Conservation (phyloP, 345 rosid genomes). For the Bruguiera sexangula region DNA sequence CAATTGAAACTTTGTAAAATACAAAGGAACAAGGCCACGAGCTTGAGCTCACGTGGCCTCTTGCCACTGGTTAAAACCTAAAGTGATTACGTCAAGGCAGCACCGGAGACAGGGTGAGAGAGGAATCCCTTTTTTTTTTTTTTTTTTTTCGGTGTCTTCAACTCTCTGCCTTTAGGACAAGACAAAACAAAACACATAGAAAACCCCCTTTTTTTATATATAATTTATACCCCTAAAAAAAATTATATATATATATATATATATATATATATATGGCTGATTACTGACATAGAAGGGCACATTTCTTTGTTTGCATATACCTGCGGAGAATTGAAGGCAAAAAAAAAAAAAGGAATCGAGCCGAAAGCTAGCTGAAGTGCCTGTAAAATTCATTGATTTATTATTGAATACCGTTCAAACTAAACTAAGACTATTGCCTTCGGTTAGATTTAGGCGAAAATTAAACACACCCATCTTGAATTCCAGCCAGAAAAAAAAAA, state of each 20-base stretch:
- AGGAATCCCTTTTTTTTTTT: constrained; percentile 13
- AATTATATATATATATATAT: no score
- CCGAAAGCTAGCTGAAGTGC: no score
- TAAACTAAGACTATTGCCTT: neutral
- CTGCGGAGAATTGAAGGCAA: neutral
- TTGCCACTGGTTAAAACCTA: constrained; percentile 22
- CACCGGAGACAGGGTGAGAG: neutral
- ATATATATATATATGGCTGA: no score
- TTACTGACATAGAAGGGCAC: no score
- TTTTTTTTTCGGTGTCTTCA: no score
- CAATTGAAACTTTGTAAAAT: no score
- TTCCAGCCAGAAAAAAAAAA: no score
- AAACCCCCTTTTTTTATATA: neutral
- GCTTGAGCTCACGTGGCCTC: constrained; percentile 28
- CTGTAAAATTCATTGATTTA: no score
- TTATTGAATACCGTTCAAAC: neutral
- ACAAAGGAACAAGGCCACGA: constrained; percentile 17
- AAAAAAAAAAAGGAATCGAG: neutral
- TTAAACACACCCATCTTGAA: no score
- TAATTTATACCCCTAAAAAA: constrained; percentile 3
- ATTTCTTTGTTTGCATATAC: no score
- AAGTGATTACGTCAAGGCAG: constrained; percentile 23
- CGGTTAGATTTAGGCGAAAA: neutral
- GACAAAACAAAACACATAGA: constrained; percentile 14
- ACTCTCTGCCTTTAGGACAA: constrained; percentile 12